phyloP scores from a whole-genome alignment of 495 filamentous ascomycete genomes.

The Penicillium bovifimosum region DNA sequence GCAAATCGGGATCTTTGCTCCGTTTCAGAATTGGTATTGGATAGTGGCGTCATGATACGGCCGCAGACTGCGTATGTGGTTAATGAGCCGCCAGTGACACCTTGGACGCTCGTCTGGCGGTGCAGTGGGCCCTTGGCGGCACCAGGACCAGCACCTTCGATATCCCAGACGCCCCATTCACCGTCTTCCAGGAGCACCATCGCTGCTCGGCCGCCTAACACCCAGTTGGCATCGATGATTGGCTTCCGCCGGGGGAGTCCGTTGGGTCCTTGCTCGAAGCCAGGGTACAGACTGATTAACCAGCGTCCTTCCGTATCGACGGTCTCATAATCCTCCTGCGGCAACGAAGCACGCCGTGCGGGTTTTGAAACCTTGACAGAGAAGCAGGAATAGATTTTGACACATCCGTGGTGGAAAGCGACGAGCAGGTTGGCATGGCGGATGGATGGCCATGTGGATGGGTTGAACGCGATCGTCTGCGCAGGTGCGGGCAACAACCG shows the following conservation, averaged over 20 bases:
- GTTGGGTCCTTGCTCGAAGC: slow-evolving; percentile 46
- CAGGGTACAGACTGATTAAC: slow-evolving; percentile 65
- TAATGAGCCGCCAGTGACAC: slow-evolving; percentile 59
- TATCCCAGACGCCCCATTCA: slow-evolving; percentile 93
- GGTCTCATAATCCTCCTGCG: slow-evolving; percentile 29
- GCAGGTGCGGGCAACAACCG: slow-evolving; percentile 62
- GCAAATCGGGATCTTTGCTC: slow-evolving; percentile 55
- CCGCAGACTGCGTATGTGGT: slow-evolving; percentile 66
- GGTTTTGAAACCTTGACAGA: slow-evolving; percentile 22
- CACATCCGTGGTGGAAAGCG: slow-evolving; percentile 59
- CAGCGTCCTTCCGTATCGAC: slow-evolving; percentile 46
- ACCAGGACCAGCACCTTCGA: slow-evolving; percentile 60
- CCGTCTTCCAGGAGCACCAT: slow-evolving; percentile 75
- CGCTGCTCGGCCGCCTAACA: slow-evolving; percentile 69
- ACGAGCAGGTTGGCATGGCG: slow-evolving; percentile 61
- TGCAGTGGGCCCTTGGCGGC: slow-evolving; percentile 49
- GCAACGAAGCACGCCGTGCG: slow-evolving; percentile 20
- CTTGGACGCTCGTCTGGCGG: slow-evolving; percentile 48
- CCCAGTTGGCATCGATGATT: slow-evolving; percentile 79
- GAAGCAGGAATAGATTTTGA: slow-evolving; percentile 59
- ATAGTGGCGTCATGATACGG: slow-evolving; percentile 48
- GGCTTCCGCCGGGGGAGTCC: slow-evolving; percentile 57
- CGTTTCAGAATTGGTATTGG: slow-evolving; percentile 29
- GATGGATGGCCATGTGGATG: slow-evolving; percentile 51
- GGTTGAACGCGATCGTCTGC: slow-evolving; percentile 66